These are phyloP conservation scores for Sisymbrium irio DNA, from an alignment of 345 rosid genomes.

Conservation along the genomic window DNA sequence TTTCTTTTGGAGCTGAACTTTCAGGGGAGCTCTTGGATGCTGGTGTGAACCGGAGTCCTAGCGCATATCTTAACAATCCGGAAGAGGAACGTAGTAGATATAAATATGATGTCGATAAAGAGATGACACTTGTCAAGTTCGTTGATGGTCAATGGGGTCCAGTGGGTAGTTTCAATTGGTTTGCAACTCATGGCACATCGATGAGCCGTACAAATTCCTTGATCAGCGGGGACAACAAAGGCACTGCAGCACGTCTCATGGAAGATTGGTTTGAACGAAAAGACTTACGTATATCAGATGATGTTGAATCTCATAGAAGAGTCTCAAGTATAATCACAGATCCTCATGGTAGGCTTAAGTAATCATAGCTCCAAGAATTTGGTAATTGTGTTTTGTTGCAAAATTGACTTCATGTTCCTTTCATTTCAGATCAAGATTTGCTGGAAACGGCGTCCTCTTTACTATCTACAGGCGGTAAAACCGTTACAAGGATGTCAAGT, in stretches of 20 bases:
- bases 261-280: constrained; percentile 75
- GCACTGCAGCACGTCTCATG: constrained; percentile 88
- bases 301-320: too few relatives aligned
- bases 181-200: constrained; percentile 95
- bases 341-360: too few relatives aligned
- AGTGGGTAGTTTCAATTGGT: constrained; percentile 89
- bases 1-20: constrained; percentile 3
- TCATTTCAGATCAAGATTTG: too few relatives aligned
- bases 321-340: too few relatives aligned
- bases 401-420: too few relatives aligned
- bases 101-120: constrained; percentile 70
- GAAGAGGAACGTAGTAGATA: constrained; percentile 57
- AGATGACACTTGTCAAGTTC: constrained; percentile 87
- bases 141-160: constrained; percentile 82
- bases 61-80: constrained; percentile 85
- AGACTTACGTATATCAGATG: too few relatives aligned
- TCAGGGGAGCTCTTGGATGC: constrained; percentile 82
- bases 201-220: constrained; percentile 88
- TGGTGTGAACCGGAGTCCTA: constrained; percentile 84
- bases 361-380: too few relatives aligned
- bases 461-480: too few relatives aligned
- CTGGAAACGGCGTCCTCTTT: too few relatives aligned
- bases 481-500: too few relatives aligned
- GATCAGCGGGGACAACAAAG: constrained; percentile 95
- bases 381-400: too few relatives aligned